Evolutionary conservation across 345 rosid species (phyloP).

Genomic region (Zanthoxylum bungeanum): DNA sequence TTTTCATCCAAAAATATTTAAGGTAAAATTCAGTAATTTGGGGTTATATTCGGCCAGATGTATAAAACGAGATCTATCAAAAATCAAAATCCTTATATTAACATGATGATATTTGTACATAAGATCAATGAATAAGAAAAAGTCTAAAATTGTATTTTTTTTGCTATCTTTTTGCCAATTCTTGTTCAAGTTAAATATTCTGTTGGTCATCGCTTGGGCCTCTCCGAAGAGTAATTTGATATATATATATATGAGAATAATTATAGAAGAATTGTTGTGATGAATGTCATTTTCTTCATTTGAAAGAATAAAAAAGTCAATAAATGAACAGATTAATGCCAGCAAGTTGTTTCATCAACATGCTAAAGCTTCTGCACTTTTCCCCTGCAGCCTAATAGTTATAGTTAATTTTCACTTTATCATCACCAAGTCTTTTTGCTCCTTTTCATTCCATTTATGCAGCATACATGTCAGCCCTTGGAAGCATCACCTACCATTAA

Average conservation of each 20-base stretch:
- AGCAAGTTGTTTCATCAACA: constrained; percentile 14
- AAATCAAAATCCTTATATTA: no score
- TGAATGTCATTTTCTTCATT: neutral
- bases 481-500: constrained; percentile 3
- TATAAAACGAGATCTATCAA: no score
- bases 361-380: neutral
- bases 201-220: constrained; percentile 5
- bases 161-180: neutral
- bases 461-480: neutral
- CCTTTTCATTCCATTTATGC: neutral
- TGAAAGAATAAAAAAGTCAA: constrained; percentile 3
- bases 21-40: no score
- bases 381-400: no score
- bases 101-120: no score
- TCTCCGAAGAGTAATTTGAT: neutral
- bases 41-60: no score
- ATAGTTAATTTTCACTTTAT: neutral
- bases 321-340: constrained; percentile 12
- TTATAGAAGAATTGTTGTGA: neutral
- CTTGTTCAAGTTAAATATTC: neutral
- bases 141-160: no score
- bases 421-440: neutral
- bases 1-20: no score
- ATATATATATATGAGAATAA: neutral
- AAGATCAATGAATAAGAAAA: no score